These are phyloP conservation scores for Mentha longifolia DNA, from an alignment of 257 asterid genomes.

Conservation along the genomic window DNA sequence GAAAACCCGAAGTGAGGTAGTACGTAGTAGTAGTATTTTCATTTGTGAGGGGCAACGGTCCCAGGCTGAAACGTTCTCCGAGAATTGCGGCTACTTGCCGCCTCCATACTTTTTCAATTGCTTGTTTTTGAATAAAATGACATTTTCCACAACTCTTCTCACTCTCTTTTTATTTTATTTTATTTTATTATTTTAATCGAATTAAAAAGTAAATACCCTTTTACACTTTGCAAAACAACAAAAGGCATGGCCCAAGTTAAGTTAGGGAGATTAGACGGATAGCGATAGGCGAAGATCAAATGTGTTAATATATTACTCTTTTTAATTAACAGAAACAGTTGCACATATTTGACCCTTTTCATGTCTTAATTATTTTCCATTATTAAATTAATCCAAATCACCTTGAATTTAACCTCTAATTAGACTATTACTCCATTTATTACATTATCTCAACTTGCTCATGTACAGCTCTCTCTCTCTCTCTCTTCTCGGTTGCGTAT, in stretches of 20 bases:
- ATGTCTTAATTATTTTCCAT: constrained; percentile 25
- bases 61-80: constrained; percentile 45
- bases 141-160: constrained; percentile 31
- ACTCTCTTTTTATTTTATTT: not conserved
- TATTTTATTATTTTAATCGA: not conserved
- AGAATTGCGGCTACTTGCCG: constrained; percentile 75
- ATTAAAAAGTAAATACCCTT: not conserved
- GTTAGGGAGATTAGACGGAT: too few relatives aligned
- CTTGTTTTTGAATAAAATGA: constrained; percentile 36
- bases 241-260: constrained; percentile 6
- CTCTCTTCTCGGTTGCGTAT: constrained; percentile 53
- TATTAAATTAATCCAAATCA: constrained; percentile 25
- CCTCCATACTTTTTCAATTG: constrained; percentile 48
- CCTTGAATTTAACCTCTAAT: constrained; percentile 35
- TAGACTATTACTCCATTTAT: not conserved
- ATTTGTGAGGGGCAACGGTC: not conserved
- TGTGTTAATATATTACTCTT: constrained; percentile 32
- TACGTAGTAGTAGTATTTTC: not conserved
- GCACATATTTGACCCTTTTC: constrained; percentile 46
- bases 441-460: constrained; percentile 26
- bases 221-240: not conserved
- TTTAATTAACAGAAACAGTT: constrained; percentile 40
- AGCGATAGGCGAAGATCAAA: constrained; percentile 25
- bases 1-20: too few relatives aligned
- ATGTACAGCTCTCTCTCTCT: constrained; percentile 16